Evolutionary conservation across 108 stramenopile species (phyloP), one percentile per base, ranked within the genome.

Genomic region (Conticribra guillardii): DNA sequence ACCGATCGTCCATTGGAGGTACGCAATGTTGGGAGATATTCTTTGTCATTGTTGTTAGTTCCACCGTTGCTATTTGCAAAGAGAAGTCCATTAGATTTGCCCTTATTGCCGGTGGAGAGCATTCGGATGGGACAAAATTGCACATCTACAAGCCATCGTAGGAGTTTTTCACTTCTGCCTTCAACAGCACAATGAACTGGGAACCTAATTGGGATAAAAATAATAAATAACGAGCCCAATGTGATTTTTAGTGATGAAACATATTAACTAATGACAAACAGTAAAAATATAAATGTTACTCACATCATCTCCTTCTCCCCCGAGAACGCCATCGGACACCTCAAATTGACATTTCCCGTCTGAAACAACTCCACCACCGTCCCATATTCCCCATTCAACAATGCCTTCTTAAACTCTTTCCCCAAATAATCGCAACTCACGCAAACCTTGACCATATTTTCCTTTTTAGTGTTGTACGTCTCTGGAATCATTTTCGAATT

Each of bases 101-200:
- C 66, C 29, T 44, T 71, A 45, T 83, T 83, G 1, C 72, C 80
- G 4, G 83, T 82, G 5, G 79, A 70, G 23, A 84, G 69, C 0
- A 71, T 51, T 23, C 88, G 84, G 7, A 94, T 64, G 4, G 93
- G 93, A 60, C 90, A 91, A 63, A 71, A 87, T 52, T 86, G 93
- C 46, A 87, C 88, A 44, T 95, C 91, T 18, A 95, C 61, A 4
- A 95, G 73, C 93, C 93, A 95, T 48, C 84, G 73, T 9, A 92
- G 61, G n/a, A 95, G 80, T 30, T 82, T 59, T n/a, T 89, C 61
- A 52, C 85, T 83, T 19, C 85, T 83, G 16, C 93, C 93, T 60
- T 85, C 76, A 9, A 90, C 85, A 7, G 93, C 93, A 67, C 85
- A 87, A 54, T 92, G 90, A 44, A 95, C 87, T 4, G 93, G 93